phyloP scores from a whole-genome alignment of 495 filamentous ascomycete genomes.

The Letharia columbiana region DNA sequence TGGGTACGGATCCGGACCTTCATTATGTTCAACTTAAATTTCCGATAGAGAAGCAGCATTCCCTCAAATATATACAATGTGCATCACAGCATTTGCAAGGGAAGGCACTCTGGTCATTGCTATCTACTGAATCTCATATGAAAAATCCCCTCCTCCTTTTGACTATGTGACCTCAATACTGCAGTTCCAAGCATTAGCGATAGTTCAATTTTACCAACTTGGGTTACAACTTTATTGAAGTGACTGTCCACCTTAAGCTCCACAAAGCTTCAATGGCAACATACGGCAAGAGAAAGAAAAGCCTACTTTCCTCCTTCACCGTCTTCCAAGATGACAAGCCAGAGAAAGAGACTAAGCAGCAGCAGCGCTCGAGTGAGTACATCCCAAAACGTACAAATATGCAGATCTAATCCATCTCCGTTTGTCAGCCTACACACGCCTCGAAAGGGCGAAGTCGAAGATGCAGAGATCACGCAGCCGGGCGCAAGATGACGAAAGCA shows the following conservation, averaged over 20 bases:
- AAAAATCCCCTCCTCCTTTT: background rate
- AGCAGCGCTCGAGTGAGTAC: constrained; percentile 17
- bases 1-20: background rate
- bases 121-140: background rate
- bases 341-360: constrained; percentile 16
- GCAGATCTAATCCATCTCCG: background rate
- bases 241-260: background rate
- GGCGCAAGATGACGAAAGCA: constrained; percentile 22
- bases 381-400: background rate
- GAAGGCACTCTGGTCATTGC: constrained; percentile 1
- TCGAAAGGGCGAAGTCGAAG: constrained; percentile 13
- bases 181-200: background rate
- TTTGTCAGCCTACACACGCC: constrained; percentile 18
- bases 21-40: background rate
- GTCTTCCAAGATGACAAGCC: constrained; percentile 25
- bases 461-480: constrained; percentile 19
- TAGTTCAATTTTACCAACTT: background rate
- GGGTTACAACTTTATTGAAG: background rate
- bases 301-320: constrained; percentile 28
- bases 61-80: background rate
- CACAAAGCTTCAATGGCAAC: constrained; percentile 11
- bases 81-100: background rate
- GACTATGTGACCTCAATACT: background rate
- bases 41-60: constrained; percentile 1
- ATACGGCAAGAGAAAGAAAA: constrained; percentile 27